Conservation (phyloP, 495 filamentous ascomycete species). For the Lophiostoma macrostomum region DNA sequence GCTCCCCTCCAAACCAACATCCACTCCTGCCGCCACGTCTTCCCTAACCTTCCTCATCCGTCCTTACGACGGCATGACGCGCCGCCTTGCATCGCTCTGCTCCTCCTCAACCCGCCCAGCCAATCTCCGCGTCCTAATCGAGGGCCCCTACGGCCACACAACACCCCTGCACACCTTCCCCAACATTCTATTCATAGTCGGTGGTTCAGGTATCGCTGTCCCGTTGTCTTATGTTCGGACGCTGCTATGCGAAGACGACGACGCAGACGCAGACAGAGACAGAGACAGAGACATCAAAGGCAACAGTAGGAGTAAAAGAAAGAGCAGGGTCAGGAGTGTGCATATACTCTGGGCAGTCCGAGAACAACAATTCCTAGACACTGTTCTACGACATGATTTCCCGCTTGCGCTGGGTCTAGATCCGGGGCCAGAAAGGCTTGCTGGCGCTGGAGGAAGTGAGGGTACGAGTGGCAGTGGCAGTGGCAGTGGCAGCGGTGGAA, state of each 20-base stretch:
- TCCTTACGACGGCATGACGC: slow-evolving; percentile 52
- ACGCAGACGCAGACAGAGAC: no score
- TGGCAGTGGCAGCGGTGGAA: slow-evolving; percentile 1
- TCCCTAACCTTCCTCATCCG: slow-evolving; percentile 47
- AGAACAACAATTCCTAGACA: slow-evolving; percentile 7
- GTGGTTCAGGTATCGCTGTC: slow-evolving; percentile 59
- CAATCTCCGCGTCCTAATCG: slow-evolving; percentile 46
- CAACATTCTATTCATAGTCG: slow-evolving; percentile 55
- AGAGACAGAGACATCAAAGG: no score
- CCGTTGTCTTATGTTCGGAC: slow-evolving; percentile 52
- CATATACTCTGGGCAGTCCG: slow-evolving; percentile 27
- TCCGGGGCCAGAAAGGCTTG: no score
- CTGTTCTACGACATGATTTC: neutral
- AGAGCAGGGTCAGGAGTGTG: neutral
- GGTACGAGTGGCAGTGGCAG: slow-evolving; percentile 1
- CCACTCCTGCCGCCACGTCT: neutral
- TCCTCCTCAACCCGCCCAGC: slow-evolving; percentile 18
- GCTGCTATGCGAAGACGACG: slow-evolving; percentile 29
- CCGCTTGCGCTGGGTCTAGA: no score
- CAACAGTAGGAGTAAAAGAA: no score
- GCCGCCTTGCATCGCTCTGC: slow-evolving; percentile 35
- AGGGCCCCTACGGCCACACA: slow-evolving; percentile 58
- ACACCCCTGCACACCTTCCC: slow-evolving; percentile 50
- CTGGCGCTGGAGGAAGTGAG: slow-evolving; percentile 9
- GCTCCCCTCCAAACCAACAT: neutral